These are phyloP conservation scores for Ophioceras dolichostomum DNA, from an alignment of 2,329 filamentous ascomycete genomes.

Conservation along the genomic window DNA sequence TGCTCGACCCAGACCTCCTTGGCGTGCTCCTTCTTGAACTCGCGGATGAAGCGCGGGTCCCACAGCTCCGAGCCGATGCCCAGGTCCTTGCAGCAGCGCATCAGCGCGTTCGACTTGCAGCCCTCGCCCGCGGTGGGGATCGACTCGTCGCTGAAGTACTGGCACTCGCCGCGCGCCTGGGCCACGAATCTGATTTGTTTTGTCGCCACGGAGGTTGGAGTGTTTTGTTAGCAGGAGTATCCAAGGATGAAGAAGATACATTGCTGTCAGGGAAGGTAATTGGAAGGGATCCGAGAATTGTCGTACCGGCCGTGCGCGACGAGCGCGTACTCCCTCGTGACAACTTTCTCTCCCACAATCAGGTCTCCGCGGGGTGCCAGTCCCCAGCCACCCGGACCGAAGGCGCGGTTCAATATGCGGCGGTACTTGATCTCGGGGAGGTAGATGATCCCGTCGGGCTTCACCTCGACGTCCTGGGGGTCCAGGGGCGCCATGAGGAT, in stretches of 20 bases:
- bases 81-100: constrained; percentile 97
- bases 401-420: constrained; percentile 76
- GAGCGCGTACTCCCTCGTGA: constrained; percentile 87
- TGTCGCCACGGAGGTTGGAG: neutral
- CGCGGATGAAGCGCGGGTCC: constrained; percentile 84
- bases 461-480: constrained; percentile 79
- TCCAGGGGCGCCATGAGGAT: constrained; percentile 57
- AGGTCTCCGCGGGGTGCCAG: constrained; percentile 78
- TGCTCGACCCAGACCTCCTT: constrained; percentile 89
- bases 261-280: constrained; percentile 1
- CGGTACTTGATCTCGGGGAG: constrained; percentile 97
- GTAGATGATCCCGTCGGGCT: constrained; percentile 94
- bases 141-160: constrained; percentile 80
- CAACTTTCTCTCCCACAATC: constrained; percentile 67
- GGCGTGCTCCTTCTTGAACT: constrained; percentile 63
- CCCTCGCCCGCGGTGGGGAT: constrained; percentile 93
- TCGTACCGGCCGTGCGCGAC: constrained; percentile 75
- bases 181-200: constrained; percentile 59
- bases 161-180: constrained; percentile 86
- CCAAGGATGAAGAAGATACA: constrained; percentile 1
- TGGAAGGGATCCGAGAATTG: neutral
- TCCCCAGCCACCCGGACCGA: constrained; percentile 93
- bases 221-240: neutral
- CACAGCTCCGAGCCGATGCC: constrained; percentile 91
- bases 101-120: constrained; percentile 93